phyloP scores from a whole-genome alignment of 1,139 yeast genomes.

The Candida neerlandica region DNA sequence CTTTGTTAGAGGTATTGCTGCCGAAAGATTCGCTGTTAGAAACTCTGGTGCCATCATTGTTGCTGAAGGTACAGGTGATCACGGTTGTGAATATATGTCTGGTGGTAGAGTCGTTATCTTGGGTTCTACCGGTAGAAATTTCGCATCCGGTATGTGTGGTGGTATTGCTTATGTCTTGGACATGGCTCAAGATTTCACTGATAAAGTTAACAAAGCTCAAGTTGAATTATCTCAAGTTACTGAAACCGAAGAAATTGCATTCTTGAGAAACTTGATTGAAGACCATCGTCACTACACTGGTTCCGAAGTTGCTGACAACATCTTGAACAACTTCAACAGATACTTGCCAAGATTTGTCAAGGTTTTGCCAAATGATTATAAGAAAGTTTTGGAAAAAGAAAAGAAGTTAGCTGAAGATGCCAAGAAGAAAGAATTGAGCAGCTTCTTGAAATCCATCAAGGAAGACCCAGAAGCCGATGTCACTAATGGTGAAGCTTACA shows the following conservation, averaged over 20 bases:
- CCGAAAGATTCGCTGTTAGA: slow-evolving; percentile 97
- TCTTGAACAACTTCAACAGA: slow-evolving; percentile 84
- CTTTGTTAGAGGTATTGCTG: slow-evolving; percentile 95
- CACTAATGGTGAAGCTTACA: slow-evolving; percentile 80
- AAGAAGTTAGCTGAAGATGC: slow-evolving; percentile 68
- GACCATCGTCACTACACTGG: slow-evolving; percentile 95
- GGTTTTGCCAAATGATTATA: slow-evolving; percentile 91
- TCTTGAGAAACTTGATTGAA: slow-evolving; percentile 89
- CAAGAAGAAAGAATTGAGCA: slow-evolving; percentile 59
- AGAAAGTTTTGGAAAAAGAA: slow-evolving; percentile 83
- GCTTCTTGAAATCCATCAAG: slow-evolving; percentile 65
- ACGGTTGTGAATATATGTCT: slow-evolving; percentile 99
- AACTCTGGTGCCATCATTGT: slow-evolving; percentile 98
- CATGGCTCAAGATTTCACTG: slow-evolving; percentile 88
- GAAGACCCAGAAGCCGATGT: slow-evolving; percentile 85
- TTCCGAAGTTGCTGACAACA: slow-evolving; percentile 84
- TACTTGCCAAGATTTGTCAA: slow-evolving; percentile 88
- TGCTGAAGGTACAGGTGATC: slow-evolving; percentile 97
- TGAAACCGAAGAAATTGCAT: slow-evolving; percentile 93
- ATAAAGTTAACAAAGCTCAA: slow-evolving; percentile 78
- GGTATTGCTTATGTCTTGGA: slow-evolving; percentile 97
- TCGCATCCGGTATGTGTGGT: slow-evolving; percentile 99
- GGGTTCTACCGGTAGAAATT: slow-evolving; percentile 90
- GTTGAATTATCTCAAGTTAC: slow-evolving; percentile 77
- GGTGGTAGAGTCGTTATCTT: slow-evolving; percentile 97